Conservation (phyloP, 2,329 filamentous ascomycete species). For the Phoma herbarum region DNA sequence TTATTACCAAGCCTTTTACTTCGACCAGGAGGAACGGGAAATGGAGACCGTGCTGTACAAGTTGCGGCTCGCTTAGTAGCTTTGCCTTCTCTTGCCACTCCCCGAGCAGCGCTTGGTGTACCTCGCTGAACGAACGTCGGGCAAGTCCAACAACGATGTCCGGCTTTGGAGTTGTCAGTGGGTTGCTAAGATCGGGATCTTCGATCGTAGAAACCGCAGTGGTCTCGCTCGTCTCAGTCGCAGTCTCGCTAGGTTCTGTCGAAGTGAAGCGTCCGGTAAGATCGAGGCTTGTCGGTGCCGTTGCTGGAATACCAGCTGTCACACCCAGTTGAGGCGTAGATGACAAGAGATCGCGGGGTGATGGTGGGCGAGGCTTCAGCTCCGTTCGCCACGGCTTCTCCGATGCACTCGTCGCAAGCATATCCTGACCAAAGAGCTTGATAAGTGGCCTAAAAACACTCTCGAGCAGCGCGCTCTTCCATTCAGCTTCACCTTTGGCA, state of each 20-base stretch:
- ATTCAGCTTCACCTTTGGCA: conserved; percentile 8
- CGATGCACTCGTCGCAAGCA: conserved; percentile 8
- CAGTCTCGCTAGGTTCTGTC: conserved; percentile 4
- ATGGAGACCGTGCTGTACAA: conserved; percentile 16
- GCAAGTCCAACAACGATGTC: conserved; percentile 9
- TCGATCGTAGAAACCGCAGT: background rate
- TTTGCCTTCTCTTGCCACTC: conserved; percentile 3
- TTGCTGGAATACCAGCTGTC: background rate
- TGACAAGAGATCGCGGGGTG: conserved; percentile 1
- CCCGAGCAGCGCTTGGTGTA: conserved; percentile 5
- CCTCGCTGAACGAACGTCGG: conserved; percentile 3
- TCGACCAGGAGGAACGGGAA: conserved; percentile 28
- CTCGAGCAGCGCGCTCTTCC: conserved; percentile 5
- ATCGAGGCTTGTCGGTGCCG: conserved; percentile 2
- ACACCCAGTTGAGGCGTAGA: conserved; percentile 1
- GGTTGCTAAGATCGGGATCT: conserved; percentile 1
- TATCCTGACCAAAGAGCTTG: conserved; percentile 1
- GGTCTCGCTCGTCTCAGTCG: conserved; percentile 3
- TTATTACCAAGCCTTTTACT: conserved; percentile 21
- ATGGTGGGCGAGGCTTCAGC: conserved; percentile 9
- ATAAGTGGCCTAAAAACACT: conserved; percentile 3
- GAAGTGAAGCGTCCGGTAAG: background rate
- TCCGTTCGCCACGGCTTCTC: conserved; percentile 9
- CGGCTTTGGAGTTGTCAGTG: conserved; percentile 9
- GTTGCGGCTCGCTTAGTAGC: conserved; percentile 6